Evolutionary conservation across 148 eudicot species (phyloP).

Genomic region (Camellia lanceoleosa): DNA sequence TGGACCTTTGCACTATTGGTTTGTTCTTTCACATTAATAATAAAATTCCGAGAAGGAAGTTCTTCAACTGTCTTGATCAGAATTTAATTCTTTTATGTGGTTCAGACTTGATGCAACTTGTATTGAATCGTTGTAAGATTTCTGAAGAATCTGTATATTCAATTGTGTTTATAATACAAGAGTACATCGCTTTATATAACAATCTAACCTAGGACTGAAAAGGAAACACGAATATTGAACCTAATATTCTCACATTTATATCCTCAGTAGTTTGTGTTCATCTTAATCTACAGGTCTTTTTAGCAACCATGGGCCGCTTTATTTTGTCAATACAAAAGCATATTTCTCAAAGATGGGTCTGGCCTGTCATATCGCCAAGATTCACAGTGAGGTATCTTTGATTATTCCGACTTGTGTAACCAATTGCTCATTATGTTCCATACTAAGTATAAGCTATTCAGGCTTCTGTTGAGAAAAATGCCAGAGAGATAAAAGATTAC

Average conservation of each 20-base stretch:
- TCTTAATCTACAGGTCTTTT: constrained; percentile 69
- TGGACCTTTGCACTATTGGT: background rate
- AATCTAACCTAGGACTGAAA: too few species aligned
- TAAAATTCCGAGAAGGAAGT: background rate
- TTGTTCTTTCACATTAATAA: background rate
- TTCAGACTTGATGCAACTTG: background rate
- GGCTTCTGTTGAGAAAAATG: constrained; percentile 96
- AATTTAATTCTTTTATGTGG: background rate
- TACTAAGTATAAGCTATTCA: constrained; percentile 34
- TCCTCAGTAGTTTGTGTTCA: background rate
- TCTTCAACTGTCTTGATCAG: background rate
- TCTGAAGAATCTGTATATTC: too few species aligned
- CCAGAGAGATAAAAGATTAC: constrained; percentile 77
- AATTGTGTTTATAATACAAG: too few species aligned
- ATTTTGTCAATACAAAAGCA: constrained; percentile 66
- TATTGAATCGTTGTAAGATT: background rate
- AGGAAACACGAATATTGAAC: too few species aligned
- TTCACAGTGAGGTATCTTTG: constrained; percentile 89
- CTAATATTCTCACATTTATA: background rate
- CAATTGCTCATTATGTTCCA: background rate
- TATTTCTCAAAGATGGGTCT: constrained; percentile 90
- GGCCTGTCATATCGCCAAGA: constrained; percentile 96
- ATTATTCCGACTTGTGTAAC: constrained; percentile 11
- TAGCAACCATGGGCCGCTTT: constrained; percentile 98
- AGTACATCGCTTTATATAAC: too few species aligned